Evolutionary conservation across 495 filamentous ascomycete genomes (phyloP).

Genomic region (Tuber indicum): DNA sequence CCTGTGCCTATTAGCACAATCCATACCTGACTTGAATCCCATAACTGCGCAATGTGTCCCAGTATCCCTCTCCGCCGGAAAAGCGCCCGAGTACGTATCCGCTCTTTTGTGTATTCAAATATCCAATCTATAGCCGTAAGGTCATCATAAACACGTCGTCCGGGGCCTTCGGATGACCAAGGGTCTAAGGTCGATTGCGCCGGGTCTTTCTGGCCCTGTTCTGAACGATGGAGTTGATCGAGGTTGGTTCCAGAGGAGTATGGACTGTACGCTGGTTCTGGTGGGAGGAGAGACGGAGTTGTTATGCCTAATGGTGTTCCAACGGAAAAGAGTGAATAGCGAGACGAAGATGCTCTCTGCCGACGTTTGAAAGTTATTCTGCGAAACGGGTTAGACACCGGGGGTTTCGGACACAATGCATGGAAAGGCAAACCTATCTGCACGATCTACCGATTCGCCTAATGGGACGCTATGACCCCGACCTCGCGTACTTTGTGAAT

Average conservation of each 20-base stretch:
- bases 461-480: slow-evolving; percentile 4
- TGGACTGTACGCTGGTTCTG: slow-evolving; percentile 30
- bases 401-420: neutral
- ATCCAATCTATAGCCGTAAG: slow-evolving; percentile 99
- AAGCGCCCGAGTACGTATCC: slow-evolving; percentile 73
- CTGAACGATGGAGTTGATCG: slow-evolving; percentile 8
- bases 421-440: slow-evolving; percentile 6
- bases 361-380: slow-evolving; percentile 38
- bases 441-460: slow-evolving; percentile 9
- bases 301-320: slow-evolving; percentile 3
- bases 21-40: slow-evolving; percentile 89
- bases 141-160: slow-evolving; percentile 90
- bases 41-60: slow-evolving; percentile 62
- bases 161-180: slow-evolving; percentile 89
- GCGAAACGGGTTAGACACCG: slow-evolving; percentile 1
- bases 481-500: slow-evolving; percentile 13
- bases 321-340: slow-evolving; percentile 34
- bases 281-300: slow-evolving; percentile 16
- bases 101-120: slow-evolving; percentile 96
- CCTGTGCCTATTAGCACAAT: slow-evolving; percentile 66
- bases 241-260: slow-evolving; percentile 18
- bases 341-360: slow-evolving; percentile 21
- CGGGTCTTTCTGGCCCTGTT: slow-evolving; percentile 12
- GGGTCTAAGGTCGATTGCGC: slow-evolving; percentile 45
- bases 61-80: slow-evolving; percentile 63